phyloP scores from a whole-genome alignment of 164 flowering plant genomes.

The Nymphaea thermarum region DNA sequence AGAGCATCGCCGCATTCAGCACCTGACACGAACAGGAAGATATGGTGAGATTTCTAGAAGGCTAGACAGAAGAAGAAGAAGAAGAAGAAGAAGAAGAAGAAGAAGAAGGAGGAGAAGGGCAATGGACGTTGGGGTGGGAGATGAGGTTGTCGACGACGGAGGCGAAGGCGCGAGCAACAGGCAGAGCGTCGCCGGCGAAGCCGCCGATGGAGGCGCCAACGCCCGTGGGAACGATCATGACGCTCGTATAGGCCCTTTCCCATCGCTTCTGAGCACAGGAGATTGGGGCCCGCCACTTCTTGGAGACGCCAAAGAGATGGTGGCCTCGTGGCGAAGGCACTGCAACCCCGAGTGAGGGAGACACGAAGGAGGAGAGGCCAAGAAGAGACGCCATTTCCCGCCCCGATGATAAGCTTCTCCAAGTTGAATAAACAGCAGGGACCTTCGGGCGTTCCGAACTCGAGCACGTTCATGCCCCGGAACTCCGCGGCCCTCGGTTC shows the following conservation, averaged over 20 bases:
- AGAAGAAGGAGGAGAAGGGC: no score
- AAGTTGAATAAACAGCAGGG: no score
- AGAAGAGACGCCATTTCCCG: not conserved
- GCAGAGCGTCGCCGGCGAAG: slow-evolving; percentile 84
- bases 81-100: no score
- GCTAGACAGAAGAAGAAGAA: no score
- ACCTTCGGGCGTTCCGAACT: no score
- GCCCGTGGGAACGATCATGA: slow-evolving; percentile 85
- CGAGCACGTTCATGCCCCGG: no score
- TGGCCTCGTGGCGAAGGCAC: not conserved
- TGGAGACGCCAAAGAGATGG: not conserved
- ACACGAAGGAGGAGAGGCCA: not conserved
- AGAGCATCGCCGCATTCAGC: slow-evolving; percentile 86
- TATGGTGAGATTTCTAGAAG: no score
- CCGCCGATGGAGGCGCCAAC: slow-evolving; percentile 89
- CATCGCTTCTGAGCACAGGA: slow-evolving; percentile 13
- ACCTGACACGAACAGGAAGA: slow-evolving; percentile 28
- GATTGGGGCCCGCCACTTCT: not conserved
- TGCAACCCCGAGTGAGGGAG: not conserved
- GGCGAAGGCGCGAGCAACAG: slow-evolving; percentile 73
- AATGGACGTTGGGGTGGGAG: slow-evolving; percentile 64
- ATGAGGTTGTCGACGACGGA: slow-evolving; percentile 84
- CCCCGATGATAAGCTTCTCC: not conserved
- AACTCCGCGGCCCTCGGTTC: no score
- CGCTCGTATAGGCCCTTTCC: slow-evolving; percentile 66